Evolutionary conservation across 2,329 filamentous ascomycete genomes (phyloP), one percentile per base, ranked within the genome.

Genomic region (Hymenotorrendiella dingleyae): DNA sequence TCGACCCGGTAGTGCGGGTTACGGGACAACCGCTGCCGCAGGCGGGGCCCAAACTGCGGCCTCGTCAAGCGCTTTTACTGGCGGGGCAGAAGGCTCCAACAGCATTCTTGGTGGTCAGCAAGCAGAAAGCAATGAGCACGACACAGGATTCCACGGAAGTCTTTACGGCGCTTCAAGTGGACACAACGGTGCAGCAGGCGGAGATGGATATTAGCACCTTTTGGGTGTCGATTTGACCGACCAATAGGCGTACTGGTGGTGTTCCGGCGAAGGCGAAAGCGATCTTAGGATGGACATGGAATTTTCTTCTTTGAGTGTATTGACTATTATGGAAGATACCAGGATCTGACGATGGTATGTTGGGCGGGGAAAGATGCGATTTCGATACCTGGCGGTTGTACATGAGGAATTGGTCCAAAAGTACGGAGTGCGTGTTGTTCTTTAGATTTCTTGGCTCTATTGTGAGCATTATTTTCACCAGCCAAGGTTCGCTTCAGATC

Each of bases 1-100:
- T 47, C 65, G 73, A 37, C 73, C 73, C n/a, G 64, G 62, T 45
- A 76, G 73, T 53, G 71, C 74, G 56, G 73, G 71, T 10, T 76
- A 74, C 51, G 71, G 70, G 34, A 61, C 64, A 26, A 54, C 64
- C 35, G 63, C 66, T 34, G 65, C 64, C 19, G 57, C 65, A 49
- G 65, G 62, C 53, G 62, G 61, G 48, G 52, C 56, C 26, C 39
- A 50, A 44, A 58, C 57, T 48, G 51, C 59, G 22, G 32, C 60
- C 41, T 49, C 57, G 12, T 52, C 58, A 41, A 42, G 54, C 8
- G 49, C 48, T 37, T 62, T 61, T 42, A 45, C 47, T 37, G 56
- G 53, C 36, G 54, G 55, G 24, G 46, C 59, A 32, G 62, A 62
- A 36, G 53, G 51, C 19, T 43, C 55, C 30, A 63, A 62, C 43